Percentiles rank a stretch among this genome's conserved stretches.
Evolutionary conservation across 2,329 filamentous ascomycete genomes (phyloP).

Genomic region (Colletotrichum sp.): DNA sequence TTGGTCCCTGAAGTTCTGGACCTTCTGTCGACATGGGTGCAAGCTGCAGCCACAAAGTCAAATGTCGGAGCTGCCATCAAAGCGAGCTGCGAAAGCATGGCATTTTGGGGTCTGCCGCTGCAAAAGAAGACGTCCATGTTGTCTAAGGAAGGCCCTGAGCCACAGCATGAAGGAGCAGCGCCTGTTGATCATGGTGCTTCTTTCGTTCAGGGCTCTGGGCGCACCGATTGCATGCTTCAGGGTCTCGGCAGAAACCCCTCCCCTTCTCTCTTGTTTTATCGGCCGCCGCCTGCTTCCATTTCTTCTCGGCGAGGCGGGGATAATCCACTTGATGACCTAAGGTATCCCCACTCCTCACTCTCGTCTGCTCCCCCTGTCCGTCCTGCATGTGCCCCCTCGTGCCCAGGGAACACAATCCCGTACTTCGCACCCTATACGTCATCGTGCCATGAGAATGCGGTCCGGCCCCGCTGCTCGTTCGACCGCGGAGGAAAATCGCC

Average conservation of each 20-base stretch:
- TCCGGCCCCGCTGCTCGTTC: constrained; percentile 1
- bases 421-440: neutral
- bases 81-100: neutral
- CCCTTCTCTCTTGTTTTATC: neutral
- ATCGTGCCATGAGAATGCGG: neutral
- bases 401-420: neutral
- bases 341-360: neutral
- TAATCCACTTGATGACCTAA: neutral
- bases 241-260: neutral
- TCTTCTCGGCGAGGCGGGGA: neutral
- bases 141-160: neutral
- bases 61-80: neutral
- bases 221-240: neutral
- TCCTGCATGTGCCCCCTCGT: neutral
- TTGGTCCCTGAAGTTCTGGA: constrained; percentile 21
- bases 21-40: neutral
- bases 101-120: neutral
- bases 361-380: neutral
- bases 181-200: neutral
- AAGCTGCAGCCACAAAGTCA: constrained; percentile 11
- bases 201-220: neutral
- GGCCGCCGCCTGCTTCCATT: neutral
- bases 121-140: neutral
- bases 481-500: constrained; percentile 2
- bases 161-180: neutral